Percentiles rank a stretch among this genome's conserved stretches.
These are phyloP conservation scores for Holtermannia corniformis DNA, from an alignment of 768 basidiomycete species.

Conservation along the genomic window DNA sequence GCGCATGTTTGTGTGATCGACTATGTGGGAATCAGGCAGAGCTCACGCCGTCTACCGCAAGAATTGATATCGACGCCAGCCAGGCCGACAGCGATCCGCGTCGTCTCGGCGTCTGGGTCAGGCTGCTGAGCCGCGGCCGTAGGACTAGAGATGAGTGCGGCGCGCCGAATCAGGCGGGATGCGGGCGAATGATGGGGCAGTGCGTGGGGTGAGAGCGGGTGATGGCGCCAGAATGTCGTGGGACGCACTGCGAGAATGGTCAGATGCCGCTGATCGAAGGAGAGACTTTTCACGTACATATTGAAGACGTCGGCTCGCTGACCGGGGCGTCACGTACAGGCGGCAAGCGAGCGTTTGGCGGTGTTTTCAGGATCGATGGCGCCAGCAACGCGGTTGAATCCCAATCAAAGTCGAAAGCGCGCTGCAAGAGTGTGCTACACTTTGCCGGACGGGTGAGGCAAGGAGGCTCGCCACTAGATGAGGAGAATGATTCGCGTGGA, in stretches of 20 bases:
- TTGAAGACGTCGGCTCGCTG: slow-evolving; percentile 2
- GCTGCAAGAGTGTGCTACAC: too few relatives aligned
- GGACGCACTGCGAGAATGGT: slow-evolving; percentile 4
- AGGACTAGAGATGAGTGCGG: slow-evolving; percentile 8
- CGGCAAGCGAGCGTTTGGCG: slow-evolving; percentile 3
- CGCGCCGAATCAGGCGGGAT: slow-evolving; percentile 2
- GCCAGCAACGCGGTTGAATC: too few relatives aligned
- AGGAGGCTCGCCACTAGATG: too few relatives aligned
- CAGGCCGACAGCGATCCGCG: slow-evolving; percentile 7
- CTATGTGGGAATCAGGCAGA: too few relatives aligned
- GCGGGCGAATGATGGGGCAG: slow-evolving; percentile 8
- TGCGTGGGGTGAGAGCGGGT: slow-evolving; percentile 9
- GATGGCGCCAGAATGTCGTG: slow-evolving; percentile 13
- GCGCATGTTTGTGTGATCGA: too few relatives aligned
- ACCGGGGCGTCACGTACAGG: background rate
- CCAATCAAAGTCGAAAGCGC: too few relatives aligned
- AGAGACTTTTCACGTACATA: slow-evolving; percentile 3
- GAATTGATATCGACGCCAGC: slow-evolving; percentile 7
- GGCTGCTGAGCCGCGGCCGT: slow-evolving; percentile 8
- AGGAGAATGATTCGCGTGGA: too few relatives aligned
- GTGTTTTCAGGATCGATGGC: too few relatives aligned
- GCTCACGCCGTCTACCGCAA: slow-evolving; percentile 1
- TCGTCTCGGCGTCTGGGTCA: slow-evolving; percentile 10
- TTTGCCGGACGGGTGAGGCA: too few relatives aligned
- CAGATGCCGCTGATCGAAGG: background rate